phyloP scores from a whole-genome alignment of 345 rosid genomes.

The Physaria fendleri region DNA sequence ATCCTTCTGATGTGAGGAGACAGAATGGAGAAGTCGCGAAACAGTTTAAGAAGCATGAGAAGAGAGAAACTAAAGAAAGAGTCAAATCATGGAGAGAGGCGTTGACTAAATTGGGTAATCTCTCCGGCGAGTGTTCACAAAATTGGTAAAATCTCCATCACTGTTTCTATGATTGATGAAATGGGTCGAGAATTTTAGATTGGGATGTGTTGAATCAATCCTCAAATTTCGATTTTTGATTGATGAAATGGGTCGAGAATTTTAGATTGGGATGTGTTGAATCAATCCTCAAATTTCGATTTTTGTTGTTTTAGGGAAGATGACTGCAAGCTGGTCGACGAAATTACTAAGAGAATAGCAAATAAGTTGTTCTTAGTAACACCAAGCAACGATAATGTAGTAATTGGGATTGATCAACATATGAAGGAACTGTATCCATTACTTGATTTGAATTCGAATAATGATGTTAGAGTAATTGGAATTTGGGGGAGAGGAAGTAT shows the following conservation, averaged over 20 bases:
- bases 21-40: conserved; percentile 23
- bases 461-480: conserved; percentile 13
- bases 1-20: conserved; percentile 21
- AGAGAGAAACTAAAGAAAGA: conserved; percentile 1
- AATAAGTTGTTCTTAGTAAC: background rate
- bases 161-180: background rate
- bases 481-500: conserved; percentile 31
- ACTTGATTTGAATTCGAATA: background rate
- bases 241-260: too few relatives aligned
- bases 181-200: background rate
- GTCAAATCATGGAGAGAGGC: conserved; percentile 26
- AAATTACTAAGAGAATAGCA: conserved; percentile 10
- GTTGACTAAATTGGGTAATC: conserved; percentile 12
- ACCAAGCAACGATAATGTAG: background rate
- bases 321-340: conserved; percentile 27
- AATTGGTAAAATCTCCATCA: conserved; percentile 4
- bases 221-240: background rate
- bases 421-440: conserved; percentile 8
- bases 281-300: background rate
- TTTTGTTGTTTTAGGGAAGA: conserved; percentile 16
- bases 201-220: background rate
- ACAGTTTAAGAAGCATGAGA: conserved; percentile 30
- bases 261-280: too few relatives aligned
- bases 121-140: conserved; percentile 30
- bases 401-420: conserved; percentile 28